phyloP scores from a whole-genome alignment of 805 yeast species.

The Candida ascalaphidarum region DNA sequence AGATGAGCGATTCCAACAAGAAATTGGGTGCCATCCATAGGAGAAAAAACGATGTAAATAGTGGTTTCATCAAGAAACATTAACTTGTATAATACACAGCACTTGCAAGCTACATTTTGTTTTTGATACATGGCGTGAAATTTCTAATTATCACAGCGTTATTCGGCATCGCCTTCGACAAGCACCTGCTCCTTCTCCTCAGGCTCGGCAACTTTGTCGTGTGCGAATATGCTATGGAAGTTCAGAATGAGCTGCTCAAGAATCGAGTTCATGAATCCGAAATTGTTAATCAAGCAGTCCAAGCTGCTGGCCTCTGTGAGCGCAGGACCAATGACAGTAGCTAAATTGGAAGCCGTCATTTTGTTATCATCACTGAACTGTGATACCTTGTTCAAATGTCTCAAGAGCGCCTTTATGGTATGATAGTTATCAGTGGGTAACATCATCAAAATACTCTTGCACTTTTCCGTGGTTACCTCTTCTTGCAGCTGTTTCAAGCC shows the following conservation, averaged over 20 bases:
- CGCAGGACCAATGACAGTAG: conserved; percentile 76
- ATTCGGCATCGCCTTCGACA: too few relatives aligned
- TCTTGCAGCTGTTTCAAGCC: conserved; percentile 15
- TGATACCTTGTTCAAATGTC: conserved; percentile 65
- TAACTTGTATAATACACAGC: too few relatives aligned
- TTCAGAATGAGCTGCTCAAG: conserved; percentile 42
- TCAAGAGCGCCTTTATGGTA: conserved; percentile 55
- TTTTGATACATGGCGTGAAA: not conserved
- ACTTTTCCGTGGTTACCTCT: conserved; percentile 11
- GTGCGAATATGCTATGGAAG: conserved; percentile 33
- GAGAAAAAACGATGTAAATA: conserved; percentile 19
- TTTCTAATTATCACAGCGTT: too few relatives aligned
- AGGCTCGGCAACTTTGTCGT: too few relatives aligned
- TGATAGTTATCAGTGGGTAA: conserved; percentile 64
- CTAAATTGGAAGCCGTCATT: conserved; percentile 85
- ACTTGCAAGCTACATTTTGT: too few relatives aligned
- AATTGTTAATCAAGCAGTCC: conserved; percentile 36
- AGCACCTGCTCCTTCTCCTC: too few relatives aligned
- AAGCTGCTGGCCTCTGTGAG: conserved; percentile 48
- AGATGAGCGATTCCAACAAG: conserved; percentile 24
- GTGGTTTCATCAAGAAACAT: conserved; percentile 33
- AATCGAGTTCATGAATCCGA: conserved; percentile 47
- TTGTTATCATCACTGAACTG: conserved; percentile 60
- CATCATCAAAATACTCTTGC: conserved; percentile 21
- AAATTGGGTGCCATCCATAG: conserved; percentile 29